Conservation (phyloP, 768 basidiomycete genomes). For the Amanita subjunquillea region DNA sequence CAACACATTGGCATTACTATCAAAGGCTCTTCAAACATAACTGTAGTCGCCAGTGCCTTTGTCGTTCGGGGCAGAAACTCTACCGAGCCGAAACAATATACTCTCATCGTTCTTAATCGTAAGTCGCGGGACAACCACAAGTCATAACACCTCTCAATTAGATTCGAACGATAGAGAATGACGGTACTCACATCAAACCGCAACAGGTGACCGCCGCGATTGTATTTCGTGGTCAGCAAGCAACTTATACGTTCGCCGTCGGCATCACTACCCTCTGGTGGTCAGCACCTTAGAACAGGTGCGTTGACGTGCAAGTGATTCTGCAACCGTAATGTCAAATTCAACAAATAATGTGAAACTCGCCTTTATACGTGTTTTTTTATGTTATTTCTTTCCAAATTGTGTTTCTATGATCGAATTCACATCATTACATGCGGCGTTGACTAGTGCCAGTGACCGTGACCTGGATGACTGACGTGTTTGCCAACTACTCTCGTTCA, state of each 20-base stretch:
- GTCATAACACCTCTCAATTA: background rate
- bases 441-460: background rate
- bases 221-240: slow-evolving; percentile 55
- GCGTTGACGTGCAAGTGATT: no score
- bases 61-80: slow-evolving; percentile 45
- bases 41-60: slow-evolving; percentile 53
- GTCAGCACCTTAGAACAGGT: slow-evolving; percentile 18
- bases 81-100: slow-evolving; percentile 53
- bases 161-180: slow-evolving; percentile 25
- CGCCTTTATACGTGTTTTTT: background rate
- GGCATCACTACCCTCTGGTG: slow-evolving; percentile 55
- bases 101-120: slow-evolving; percentile 69
- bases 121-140: slow-evolving; percentile 9
- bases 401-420: background rate
- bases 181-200: slow-evolving; percentile 29
- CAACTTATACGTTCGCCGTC: slow-evolving; percentile 69
- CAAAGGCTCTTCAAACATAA: slow-evolving; percentile 44
- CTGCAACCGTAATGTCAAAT: no score
- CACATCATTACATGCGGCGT: background rate
- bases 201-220: slow-evolving; percentile 47
- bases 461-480: background rate
- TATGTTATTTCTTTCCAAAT: background rate
- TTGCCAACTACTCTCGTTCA: background rate
- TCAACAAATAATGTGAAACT: background rate
- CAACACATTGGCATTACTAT: slow-evolving; percentile 58